Evolutionary conservation across 2,329 filamentous ascomycete genomes (phyloP).

Genomic region (Aureobasidium lini): DNA sequence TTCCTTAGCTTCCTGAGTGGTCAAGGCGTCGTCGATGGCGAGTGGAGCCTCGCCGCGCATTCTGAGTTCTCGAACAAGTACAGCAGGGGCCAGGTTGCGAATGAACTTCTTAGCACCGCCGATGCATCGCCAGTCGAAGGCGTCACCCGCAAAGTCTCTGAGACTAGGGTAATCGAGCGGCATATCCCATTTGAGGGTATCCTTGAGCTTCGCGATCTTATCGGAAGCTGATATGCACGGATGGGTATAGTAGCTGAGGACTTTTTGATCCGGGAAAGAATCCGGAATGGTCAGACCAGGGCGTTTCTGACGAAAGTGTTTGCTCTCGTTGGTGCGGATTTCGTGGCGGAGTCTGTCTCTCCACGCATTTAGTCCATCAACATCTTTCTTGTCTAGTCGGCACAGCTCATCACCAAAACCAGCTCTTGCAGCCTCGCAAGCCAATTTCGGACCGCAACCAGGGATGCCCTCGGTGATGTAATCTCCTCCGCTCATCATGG

Average conservation of each 20-base stretch:
- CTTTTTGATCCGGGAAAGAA: constrained; percentile 69
- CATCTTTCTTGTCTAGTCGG: constrained; percentile 53
- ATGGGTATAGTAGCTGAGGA: constrained; percentile 80
- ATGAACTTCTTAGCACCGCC: constrained; percentile 80
- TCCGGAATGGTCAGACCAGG: constrained; percentile 68
- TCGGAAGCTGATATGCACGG: constrained; percentile 66
- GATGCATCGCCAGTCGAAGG: constrained; percentile 78
- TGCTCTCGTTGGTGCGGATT: constrained; percentile 73
- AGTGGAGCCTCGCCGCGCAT: constrained; percentile 25
- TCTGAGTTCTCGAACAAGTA: constrained; percentile 57
- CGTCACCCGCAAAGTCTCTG: constrained; percentile 66
- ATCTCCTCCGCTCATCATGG: constrained; percentile 91
- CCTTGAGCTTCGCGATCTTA: constrained; percentile 48
- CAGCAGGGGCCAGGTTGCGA: constrained; percentile 65
- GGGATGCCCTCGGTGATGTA: constrained; percentile 84
- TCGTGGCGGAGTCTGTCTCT: constrained; percentile 65
- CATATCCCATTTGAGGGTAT: constrained; percentile 52
- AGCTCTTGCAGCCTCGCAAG: constrained; percentile 81
- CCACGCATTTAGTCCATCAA: constrained; percentile 59
- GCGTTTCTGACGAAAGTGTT: constrained; percentile 70
- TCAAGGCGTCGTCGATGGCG: constrained; percentile 22
- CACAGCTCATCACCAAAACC: constrained; percentile 77
- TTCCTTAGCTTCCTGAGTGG: constrained; percentile 40
- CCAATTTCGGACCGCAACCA: constrained; percentile 78
- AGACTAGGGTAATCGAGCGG: constrained; percentile 60